phyloP scores from a whole-genome alignment of 1,139 yeast genomes.

The Yamadazyma sp. region DNA sequence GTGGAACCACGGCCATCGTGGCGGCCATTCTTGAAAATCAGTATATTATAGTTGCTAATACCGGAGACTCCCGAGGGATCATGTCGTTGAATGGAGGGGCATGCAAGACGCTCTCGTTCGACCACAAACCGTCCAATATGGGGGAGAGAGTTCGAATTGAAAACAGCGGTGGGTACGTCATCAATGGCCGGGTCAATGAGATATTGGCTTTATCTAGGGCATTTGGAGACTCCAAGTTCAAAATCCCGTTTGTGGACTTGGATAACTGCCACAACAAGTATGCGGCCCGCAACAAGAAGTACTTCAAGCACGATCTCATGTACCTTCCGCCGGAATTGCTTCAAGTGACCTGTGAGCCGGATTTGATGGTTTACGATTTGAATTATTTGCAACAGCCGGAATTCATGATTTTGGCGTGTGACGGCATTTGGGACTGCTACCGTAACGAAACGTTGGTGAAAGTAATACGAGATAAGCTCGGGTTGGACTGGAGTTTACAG shows the following conservation, averaged over 20 bases:
- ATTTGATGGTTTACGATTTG: constrained; percentile 54
- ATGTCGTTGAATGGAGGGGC: constrained; percentile 49
- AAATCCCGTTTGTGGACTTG: constrained; percentile 41
- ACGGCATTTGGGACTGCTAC: constrained; percentile 81
- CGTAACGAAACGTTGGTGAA: constrained; percentile 55
- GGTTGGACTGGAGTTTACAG: constrained; percentile 56
- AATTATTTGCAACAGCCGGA: constrained; percentile 47
- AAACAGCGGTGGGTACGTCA: constrained; percentile 71
- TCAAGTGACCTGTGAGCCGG: constrained; percentile 73
- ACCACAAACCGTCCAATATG: constrained; percentile 73
- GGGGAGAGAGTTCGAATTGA: constrained; percentile 76
- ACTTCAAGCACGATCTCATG: constrained; percentile 22
- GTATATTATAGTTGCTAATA: constrained; percentile 59
- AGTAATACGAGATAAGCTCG: constrained; percentile 56
- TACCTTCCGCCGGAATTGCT: constrained; percentile 42
- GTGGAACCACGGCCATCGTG: constrained; percentile 72
- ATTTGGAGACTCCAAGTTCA: constrained; percentile 74
- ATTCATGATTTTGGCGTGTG: constrained; percentile 69
- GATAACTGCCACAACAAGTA: constrained; percentile 31
- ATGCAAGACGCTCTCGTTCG: constrained; percentile 66
- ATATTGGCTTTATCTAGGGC: constrained; percentile 73
- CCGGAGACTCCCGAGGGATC: constrained; percentile 75
- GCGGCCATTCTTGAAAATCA: constrained; percentile 50
- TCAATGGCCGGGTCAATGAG: constrained; percentile 70
- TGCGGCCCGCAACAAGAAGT: constrained; percentile 21